Evolutionary conservation across 495 filamentous ascomycete species (phyloP), one percentile per base, ranked within the genome.

Genomic region (Oidiodendron maius): DNA sequence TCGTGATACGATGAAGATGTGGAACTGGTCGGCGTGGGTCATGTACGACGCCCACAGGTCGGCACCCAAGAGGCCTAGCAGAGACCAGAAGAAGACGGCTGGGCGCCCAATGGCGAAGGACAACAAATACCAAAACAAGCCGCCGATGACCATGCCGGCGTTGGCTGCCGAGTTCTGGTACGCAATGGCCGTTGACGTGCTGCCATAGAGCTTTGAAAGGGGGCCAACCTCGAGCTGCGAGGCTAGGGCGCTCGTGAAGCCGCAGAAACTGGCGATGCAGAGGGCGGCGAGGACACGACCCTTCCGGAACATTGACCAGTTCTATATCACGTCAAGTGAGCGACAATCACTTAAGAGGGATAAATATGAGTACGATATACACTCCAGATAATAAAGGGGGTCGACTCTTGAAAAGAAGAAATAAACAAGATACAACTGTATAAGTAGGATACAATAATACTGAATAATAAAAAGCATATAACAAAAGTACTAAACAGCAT

Each of bases 21-120:
- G 66, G 38, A 53, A 53, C 8, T 53, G 37, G 26, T 22, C 26
- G 5, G 26, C 20, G 20, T 48, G 38, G 37, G 28, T 48, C 44
- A 53, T 53, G 0, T 35, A 18, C 15, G 50, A 43, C 2, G 44
- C 50, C 50, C 50, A 53, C 2, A 53, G 26, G 42, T 53, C 44
- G 4, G 44, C 43, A 6, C 41, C 28, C 3, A 53, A 26, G 17
- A 36, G 38, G 1, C 44, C 50, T 26, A 53, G 41, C 3, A 72
- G 26, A 40, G 64, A 64, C 72, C 71, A 76, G 52, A 76, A 68
- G 4, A 72, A 66, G 21, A 64, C 51, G 1, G 68, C 62, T 45
- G 64, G 67, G 22, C 65, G 66, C 18, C 72, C 72, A 15, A 73
- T 38, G 9, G 62, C 43, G n/a, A 60, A 57, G 0, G 64, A 55